These are phyloP conservation scores for Fusarium camptoceras DNA, from an alignment of 2,329 filamentous ascomycete species.

Conservation along the genomic window DNA sequence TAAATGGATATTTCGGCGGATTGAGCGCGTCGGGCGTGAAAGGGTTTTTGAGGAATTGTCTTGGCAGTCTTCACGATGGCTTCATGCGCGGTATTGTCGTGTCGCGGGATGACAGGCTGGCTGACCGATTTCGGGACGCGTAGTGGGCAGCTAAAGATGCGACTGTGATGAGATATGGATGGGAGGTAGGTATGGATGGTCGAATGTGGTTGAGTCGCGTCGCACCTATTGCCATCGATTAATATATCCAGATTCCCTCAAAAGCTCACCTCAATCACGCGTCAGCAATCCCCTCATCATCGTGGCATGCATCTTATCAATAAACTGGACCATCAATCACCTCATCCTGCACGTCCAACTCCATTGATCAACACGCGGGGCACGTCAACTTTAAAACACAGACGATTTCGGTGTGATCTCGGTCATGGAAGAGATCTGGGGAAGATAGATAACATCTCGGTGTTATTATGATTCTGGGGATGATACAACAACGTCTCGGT, in stretches of 20 bases:
- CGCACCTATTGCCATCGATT: background rate
- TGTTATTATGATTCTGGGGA: slow-evolving; percentile 4
- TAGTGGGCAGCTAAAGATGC: background rate
- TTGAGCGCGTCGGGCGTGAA: background rate
- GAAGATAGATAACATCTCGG: background rate
- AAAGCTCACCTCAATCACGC: background rate
- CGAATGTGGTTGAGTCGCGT: background rate
- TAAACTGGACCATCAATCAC: background rate
- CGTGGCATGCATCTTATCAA: background rate
- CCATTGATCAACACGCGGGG: background rate
- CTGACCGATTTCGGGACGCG: background rate
- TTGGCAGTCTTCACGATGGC: background rate
- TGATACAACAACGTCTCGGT: background rate
- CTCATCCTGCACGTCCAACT: background rate
- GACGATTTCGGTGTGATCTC: slow-evolving; percentile 4
- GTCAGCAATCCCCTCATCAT: background rate
- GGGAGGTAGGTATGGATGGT: no score
- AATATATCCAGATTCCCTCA: background rate
- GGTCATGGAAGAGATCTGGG: slow-evolving; percentile 2
- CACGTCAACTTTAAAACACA: slow-evolving; percentile 8
- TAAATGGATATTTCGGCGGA: background rate
- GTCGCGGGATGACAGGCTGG: background rate
- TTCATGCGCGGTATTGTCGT: background rate
- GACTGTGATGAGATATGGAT: no score
- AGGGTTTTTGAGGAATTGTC: background rate